Evolutionary conservation across 108 stramenopile species (phyloP).

Genomic region (Skeletonema marinoi): DNA sequence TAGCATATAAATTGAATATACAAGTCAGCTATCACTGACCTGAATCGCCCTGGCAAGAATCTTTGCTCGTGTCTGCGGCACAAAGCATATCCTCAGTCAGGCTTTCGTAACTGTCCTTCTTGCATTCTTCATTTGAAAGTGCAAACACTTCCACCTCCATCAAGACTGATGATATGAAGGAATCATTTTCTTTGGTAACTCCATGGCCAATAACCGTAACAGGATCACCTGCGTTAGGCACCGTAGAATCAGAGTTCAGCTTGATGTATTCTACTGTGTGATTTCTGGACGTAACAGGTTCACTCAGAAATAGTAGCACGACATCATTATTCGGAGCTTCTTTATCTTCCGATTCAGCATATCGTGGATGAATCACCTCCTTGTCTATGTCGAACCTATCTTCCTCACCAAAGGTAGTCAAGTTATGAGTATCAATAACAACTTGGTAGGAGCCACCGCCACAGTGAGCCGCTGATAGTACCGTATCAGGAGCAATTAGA

Average conservation of each 20-base stretch:
- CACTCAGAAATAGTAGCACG: neutral
- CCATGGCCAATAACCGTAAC: slow-evolving; percentile 14
- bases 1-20: too few relatives aligned
- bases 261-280: neutral
- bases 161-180: neutral
- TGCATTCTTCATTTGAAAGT: neutral
- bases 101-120: slow-evolving; percentile 19
- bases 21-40: slow-evolving; percentile 11
- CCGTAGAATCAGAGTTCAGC: neutral
- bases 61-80: slow-evolving; percentile 32
- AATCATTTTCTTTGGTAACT: neutral
- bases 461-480: slow-evolving; percentile 67
- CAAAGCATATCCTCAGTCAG: slow-evolving; percentile 58
- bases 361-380: neutral
- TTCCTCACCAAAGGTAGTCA: neutral
- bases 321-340: slow-evolving; percentile 30
- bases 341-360: neutral
- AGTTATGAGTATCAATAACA: neutral
- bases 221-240: neutral
- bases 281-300: neutral
- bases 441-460: neutral
- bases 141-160: neutral
- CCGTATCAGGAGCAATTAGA: slow-evolving; percentile 54
- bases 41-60: slow-evolving; percentile 51
- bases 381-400: neutral